Evolutionary conservation across 2,329 filamentous ascomycete species (phyloP).

Genomic region (Akanthomyces lecanii): DNA sequence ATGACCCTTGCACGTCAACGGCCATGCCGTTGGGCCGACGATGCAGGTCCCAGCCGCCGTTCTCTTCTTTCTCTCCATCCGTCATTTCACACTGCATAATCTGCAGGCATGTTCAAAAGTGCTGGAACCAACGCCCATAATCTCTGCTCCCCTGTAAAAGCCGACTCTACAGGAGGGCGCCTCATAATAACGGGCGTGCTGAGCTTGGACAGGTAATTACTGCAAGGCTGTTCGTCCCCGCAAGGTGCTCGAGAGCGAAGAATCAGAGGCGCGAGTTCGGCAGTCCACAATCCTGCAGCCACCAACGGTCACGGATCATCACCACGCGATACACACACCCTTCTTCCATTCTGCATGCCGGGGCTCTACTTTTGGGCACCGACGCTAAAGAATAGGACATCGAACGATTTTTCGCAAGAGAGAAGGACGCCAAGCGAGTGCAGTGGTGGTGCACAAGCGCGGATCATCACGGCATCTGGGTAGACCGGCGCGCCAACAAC

Average conservation of each 20-base stretch:
- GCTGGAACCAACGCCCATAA: too few species aligned
- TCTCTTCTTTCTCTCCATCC: too few species aligned
- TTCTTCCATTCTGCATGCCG: background rate
- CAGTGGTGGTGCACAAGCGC: background rate
- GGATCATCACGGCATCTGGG: background rate
- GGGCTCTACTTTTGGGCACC: background rate
- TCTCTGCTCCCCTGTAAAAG: too few species aligned
- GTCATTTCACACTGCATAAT: background rate
- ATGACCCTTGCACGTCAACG: background rate
- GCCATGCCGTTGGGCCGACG: background rate
- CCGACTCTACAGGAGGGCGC: too few species aligned
- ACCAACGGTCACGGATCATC: background rate
- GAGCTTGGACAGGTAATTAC: too few species aligned
- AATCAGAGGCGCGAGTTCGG: background rate
- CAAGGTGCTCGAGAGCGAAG: too few species aligned
- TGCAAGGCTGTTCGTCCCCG: too few species aligned
- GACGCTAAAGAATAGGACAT: background rate
- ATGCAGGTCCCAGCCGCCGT: background rate
- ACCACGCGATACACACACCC: background rate
- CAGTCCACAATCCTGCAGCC: background rate
- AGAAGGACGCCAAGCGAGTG: background rate
- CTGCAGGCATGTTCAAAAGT: too few species aligned
- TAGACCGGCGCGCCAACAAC: background rate
- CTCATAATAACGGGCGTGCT: too few species aligned
- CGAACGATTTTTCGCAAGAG: too few species aligned